Evolutionary conservation across 768 basidiomycete species (phyloP).

Genomic region (Sporobolomyces pararoseus): DNA sequence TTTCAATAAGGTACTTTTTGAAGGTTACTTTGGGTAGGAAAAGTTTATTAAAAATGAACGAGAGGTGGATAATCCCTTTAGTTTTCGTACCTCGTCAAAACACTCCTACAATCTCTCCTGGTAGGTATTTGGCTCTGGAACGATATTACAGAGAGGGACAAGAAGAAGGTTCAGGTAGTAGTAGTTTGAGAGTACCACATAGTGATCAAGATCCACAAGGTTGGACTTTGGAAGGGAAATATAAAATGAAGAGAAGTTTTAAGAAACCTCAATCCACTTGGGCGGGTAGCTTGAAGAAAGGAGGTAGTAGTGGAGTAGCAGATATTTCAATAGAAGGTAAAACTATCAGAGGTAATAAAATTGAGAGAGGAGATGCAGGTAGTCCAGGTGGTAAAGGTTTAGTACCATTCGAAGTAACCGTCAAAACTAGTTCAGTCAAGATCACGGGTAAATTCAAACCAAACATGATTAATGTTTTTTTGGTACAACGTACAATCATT

Average conservation of each 20-base stretch:
- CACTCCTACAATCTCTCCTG: conserved; percentile 9
- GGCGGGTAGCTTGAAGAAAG: not conserved
- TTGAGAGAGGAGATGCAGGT: conserved; percentile 15
- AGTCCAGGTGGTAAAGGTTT: not conserved
- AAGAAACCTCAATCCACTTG: not conserved
- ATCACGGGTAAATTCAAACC: conserved; percentile 16
- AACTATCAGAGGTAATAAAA: conserved; percentile 13
- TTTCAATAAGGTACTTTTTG: conserved; percentile 27
- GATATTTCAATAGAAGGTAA: conserved; percentile 24
- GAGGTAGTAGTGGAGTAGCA: not conserved
- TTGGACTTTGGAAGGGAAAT: conserved; percentile 28
- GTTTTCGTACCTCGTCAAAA: conserved; percentile 30
- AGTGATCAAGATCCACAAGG: conserved; percentile 6
- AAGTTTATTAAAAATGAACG: conserved; percentile 35
- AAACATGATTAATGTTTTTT: conserved; percentile 5
- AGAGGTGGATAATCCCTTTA: conserved; percentile 36
- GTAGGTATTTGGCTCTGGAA: too few species aligned
- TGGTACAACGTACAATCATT: conserved; percentile 23
- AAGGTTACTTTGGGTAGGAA: conserved; percentile 31
- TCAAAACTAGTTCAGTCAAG: conserved; percentile 17
- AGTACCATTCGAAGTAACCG: not conserved
- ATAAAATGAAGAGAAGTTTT: conserved; percentile 1
- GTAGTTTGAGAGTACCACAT: not conserved
- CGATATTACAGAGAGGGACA: too few species aligned
- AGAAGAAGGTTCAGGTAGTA: too few species aligned